These are phyloP conservation scores for Saitozyma podzolica DNA, from an alignment of 768 basidiomycete species.

Conservation along the genomic window DNA sequence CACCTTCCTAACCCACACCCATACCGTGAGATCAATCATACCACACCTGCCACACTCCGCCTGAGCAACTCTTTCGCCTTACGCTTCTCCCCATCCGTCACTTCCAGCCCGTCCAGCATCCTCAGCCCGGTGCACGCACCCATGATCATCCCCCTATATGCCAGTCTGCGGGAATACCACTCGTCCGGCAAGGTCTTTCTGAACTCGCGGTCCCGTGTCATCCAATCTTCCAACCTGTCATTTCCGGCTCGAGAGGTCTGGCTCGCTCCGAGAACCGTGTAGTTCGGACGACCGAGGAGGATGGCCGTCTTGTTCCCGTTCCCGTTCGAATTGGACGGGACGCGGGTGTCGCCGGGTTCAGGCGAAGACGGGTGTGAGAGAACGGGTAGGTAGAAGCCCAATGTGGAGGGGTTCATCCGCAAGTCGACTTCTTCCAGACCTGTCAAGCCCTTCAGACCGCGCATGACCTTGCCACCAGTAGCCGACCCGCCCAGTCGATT, in stretches of 20 bases:
- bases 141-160: slow-evolving; percentile 88
- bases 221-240: slow-evolving; percentile 57
- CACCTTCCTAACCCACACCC: too few relatives aligned
- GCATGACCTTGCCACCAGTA: slow-evolving; percentile 41
- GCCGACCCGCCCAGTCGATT: slow-evolving; percentile 64
- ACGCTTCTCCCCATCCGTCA: slow-evolving; percentile 77
- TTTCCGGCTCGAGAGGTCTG: background rate
- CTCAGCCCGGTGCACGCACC: slow-evolving; percentile 65
- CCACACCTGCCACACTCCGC: background rate
- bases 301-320: slow-evolving; percentile 18
- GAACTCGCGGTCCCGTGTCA: slow-evolving; percentile 78
- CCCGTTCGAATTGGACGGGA: slow-evolving; percentile 8
- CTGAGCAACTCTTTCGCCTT: slow-evolving; percentile 69
- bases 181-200: slow-evolving; percentile 85
- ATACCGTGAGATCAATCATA: too few relatives aligned
- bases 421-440: slow-evolving; percentile 89
- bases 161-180: slow-evolving; percentile 79
- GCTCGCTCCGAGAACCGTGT: slow-evolving; percentile 55
- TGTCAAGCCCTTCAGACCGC: slow-evolving; percentile 67
- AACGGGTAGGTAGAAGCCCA: slow-evolving; percentile 92
- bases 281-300: slow-evolving; percentile 57
- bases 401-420: slow-evolving; percentile 74
- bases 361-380: slow-evolving; percentile 62
- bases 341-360: slow-evolving; percentile 7
- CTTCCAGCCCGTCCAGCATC: slow-evolving; percentile 81